phyloP scores from a whole-genome alignment of 1,284 basidiomycete genomes.

The Vanrija pseudolonga region DNA sequence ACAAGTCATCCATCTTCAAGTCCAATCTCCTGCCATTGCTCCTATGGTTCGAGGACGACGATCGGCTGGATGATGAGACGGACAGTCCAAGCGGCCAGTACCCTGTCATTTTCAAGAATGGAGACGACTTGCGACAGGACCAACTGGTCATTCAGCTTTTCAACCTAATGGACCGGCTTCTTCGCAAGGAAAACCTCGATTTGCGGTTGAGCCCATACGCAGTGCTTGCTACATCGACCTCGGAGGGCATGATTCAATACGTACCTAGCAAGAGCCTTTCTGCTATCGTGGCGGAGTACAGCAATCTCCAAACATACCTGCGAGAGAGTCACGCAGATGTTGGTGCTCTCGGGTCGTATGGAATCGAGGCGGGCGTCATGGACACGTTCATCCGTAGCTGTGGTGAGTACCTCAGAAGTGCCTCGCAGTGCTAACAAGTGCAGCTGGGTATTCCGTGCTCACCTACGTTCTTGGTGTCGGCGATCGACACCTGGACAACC shows the following conservation, averaged over 20 bases:
- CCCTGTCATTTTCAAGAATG: conserved; percentile 97
- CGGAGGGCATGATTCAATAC: conserved; percentile 95
- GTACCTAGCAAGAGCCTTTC: conserved; percentile 94
- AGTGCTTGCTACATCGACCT: conserved; percentile 85
- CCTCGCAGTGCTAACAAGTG: neutral
- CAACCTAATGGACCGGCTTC: conserved; percentile 65
- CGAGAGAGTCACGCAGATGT: conserved; percentile 82
- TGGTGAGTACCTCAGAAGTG: conserved; percentile 59
- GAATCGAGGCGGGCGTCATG: conserved; percentile 84
- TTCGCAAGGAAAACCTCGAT: conserved; percentile 94
- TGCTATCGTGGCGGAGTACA: conserved; percentile 85
- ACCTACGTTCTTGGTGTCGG: conserved; percentile 96
- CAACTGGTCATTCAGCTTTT: conserved; percentile 30
- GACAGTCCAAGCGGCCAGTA: conserved; percentile 56
- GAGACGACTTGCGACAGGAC: conserved; percentile 89
- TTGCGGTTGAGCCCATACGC: conserved; percentile 88
- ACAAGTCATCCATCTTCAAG: conserved; percentile 95
- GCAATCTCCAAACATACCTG: conserved; percentile 86
- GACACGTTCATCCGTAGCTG: conserved; percentile 97
- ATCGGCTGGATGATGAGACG: conserved; percentile 23
- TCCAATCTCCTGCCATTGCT: conserved; percentile 91
- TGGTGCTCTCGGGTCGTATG: conserved; percentile 84
- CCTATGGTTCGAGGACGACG: conserved; percentile 69
- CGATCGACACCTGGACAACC: conserved; percentile 94
- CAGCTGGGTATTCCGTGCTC: conserved; percentile 97